Base-by-base conservation (phyloP, 345 rosid species). In the Trapa incisa region DNA sequence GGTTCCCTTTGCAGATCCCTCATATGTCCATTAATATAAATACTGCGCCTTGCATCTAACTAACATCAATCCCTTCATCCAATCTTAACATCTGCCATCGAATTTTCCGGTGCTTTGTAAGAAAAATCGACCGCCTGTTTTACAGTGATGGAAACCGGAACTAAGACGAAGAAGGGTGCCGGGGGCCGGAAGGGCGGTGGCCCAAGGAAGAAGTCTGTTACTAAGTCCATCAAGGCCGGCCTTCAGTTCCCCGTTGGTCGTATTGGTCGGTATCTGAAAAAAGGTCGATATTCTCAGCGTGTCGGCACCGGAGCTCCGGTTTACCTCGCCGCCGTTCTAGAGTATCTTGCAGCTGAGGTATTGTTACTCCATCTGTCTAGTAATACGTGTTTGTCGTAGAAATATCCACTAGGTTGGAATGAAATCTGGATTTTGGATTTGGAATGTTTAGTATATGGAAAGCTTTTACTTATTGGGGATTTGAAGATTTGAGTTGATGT, bases 271-370 rank as follows among this genome's bases (percentile, higher is more conserved):
- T 89, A 84, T 68, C 76, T 89, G 64, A 89, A 87, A 81, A 84
- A 84, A 67, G 93, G 96, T 2, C 83, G 93, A 15, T 87, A 89
- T 48, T 69, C 91, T 1, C 74, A 81, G 70, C 84, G 93, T 8
- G 88, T 87, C 9, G 93, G 91, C 33, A 67, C 84, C 53, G 96
- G 92, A 29, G 90, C 92, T 82, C 92, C 91, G 8, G 89, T 89
- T 13, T 86, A 89, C 70, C 75, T 89, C 42, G 96, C 96, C 64
- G 90, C 92, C 13, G 96, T 90, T 1, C 96, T 90, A 1, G 96
- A 90, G 63, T 90, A 87, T 65, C 85, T 87, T 5, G 96, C 96
- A 1, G 96, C 96, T 75, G 91, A 89, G 85, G 92, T 87, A 62
- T 10, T 65, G 2, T 17, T 17, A 0, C 22, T 47, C 29, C 29